Percentiles rank a stretch among this genome's conserved stretches.
These are phyloP conservation scores for Lachnum nothofagi DNA, from an alignment of 2,329 filamentous ascomycete species.

Conservation along the genomic window DNA sequence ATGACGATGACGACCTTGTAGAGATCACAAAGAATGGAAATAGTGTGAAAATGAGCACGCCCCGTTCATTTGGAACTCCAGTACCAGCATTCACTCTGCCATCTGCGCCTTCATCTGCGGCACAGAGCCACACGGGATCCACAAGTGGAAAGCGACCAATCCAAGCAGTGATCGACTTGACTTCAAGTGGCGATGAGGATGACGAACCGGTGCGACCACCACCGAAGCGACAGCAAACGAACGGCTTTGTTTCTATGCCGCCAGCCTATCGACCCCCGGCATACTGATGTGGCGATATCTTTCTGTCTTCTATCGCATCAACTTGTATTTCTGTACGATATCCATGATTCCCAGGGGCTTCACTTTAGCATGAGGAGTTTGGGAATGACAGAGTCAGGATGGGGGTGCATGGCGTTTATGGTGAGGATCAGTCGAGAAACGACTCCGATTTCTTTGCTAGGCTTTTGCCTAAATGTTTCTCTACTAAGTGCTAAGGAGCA, in stretches of 20 bases:
- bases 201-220: slow-evolving; percentile 35
- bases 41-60: slow-evolving; percentile 29
- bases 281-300: slow-evolving; percentile 4
- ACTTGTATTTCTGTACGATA: slow-evolving; percentile 5
- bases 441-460: not conserved
- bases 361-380: slow-evolving; percentile 2
- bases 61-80: slow-evolving; percentile 22
- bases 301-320: not conserved
- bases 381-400: not conserved
- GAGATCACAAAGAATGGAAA: slow-evolving; percentile 38
- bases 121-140: slow-evolving; percentile 11
- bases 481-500: no score
- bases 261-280: slow-evolving; percentile 16
- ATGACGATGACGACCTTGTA: slow-evolving; percentile 46
- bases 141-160: slow-evolving; percentile 39
- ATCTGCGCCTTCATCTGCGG: slow-evolving; percentile 36
- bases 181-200: slow-evolving; percentile 48
- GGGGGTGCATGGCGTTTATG: not conserved
- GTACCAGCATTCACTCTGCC: slow-evolving; percentile 24
- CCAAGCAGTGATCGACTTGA: slow-evolving; percentile 49
- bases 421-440: not conserved
- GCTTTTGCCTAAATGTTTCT: no score
- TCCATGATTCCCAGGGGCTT: slow-evolving; percentile 4
- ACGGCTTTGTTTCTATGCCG: slow-evolving; percentile 10
- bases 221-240: slow-evolving; percentile 30